Conservation (phyloP, 2,329 filamentous ascomycete species). For the Capronia epimyces region DNA sequence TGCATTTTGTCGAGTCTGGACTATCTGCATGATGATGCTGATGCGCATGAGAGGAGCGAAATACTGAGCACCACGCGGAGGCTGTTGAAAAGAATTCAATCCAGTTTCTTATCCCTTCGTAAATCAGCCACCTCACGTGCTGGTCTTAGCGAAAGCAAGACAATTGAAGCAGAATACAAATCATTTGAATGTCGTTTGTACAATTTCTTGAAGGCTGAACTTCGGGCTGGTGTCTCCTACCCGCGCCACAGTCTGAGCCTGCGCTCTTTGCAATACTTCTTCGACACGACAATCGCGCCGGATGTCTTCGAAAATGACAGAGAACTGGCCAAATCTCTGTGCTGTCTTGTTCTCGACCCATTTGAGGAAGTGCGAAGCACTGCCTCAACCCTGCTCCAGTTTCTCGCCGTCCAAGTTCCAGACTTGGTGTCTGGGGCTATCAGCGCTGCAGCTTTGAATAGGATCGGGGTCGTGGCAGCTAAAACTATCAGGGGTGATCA, state of each 20-base stretch:
- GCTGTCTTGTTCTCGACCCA: slow-evolving; percentile 78
- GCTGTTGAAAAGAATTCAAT: slow-evolving; percentile 41
- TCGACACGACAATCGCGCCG: slow-evolving; percentile 6
- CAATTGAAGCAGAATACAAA: slow-evolving; percentile 12
- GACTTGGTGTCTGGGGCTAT: slow-evolving; percentile 14
- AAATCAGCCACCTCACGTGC: not conserved
- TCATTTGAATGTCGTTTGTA: slow-evolving; percentile 13
- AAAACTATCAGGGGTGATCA: slow-evolving; percentile 81
- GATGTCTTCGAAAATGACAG: slow-evolving; percentile 21
- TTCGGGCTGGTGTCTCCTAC: slow-evolving; percentile 78
- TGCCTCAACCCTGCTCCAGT: slow-evolving; percentile 43
- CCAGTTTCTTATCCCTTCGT: slow-evolving; percentile 3
- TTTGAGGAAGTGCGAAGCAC: slow-evolving; percentile 80
- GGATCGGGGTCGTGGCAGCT: slow-evolving; percentile 53
- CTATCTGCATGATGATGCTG: slow-evolving; percentile 73
- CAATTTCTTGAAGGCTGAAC: slow-evolving; percentile 49
- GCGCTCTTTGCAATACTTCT: slow-evolving; percentile 60
- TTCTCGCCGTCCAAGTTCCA: slow-evolving; percentile 1
- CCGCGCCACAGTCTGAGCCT: slow-evolving; percentile 80
- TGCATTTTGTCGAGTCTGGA: slow-evolving; percentile 62
- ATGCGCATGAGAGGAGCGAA: slow-evolving; percentile 80
- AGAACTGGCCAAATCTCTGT: slow-evolving; percentile 51
- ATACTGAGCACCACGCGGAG: slow-evolving; percentile 68
- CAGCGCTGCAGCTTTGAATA: slow-evolving; percentile 46
- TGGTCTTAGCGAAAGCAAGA: not conserved